A percentile compares a stretch with the other conserved stretches of the same genome.
Conservation (phyloP, 140 eudicot genomes). For the Bidens hawaiensis region DNA sequence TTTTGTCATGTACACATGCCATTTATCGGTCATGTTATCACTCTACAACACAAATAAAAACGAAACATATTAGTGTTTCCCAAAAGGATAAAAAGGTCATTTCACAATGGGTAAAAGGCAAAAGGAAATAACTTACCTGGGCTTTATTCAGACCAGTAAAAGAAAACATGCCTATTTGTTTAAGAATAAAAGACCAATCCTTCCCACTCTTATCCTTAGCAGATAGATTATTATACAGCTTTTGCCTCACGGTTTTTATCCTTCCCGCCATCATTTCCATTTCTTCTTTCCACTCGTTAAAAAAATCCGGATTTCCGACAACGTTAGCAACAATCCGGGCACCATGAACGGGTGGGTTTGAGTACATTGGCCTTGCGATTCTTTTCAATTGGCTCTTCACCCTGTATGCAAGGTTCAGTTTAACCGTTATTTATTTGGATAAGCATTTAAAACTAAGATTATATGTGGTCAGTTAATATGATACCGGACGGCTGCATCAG, state of each 20-base stretch:
- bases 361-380: conserved; percentile 97
- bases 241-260: conserved; percentile 84
- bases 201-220: conserved; percentile 82
- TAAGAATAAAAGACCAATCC: conserved; percentile 91
- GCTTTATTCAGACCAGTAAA: conserved; percentile 91
- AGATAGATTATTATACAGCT: conserved; percentile 60
- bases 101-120: background rate
- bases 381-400: conserved; percentile 98
- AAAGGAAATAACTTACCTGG: conserved; percentile 54
- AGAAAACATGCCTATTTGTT: conserved; percentile 98
- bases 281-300: conserved; percentile 92
- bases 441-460: background rate
- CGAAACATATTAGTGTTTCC: background rate
- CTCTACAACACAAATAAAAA: conserved; percentile 43
- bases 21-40: conserved; percentile 91
- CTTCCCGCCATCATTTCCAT: conserved; percentile 99
- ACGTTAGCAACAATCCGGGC: conserved; percentile 91
- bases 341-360: conserved; percentile 96
- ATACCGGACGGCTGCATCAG: conserved; percentile 91
- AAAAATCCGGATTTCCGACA: conserved; percentile 76
- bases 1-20: conserved; percentile 99
- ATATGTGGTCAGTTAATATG: background rate
- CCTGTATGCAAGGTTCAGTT: conserved; percentile 31
- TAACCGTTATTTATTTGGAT: background rate
- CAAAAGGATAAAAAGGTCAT: background rate